A percentile compares a stretch with the other conserved stretches of the same genome.
Evolutionary conservation across 2,329 filamentous ascomycete species (phyloP).

Genomic region (Aspergillus brunneoviolaceus): DNA sequence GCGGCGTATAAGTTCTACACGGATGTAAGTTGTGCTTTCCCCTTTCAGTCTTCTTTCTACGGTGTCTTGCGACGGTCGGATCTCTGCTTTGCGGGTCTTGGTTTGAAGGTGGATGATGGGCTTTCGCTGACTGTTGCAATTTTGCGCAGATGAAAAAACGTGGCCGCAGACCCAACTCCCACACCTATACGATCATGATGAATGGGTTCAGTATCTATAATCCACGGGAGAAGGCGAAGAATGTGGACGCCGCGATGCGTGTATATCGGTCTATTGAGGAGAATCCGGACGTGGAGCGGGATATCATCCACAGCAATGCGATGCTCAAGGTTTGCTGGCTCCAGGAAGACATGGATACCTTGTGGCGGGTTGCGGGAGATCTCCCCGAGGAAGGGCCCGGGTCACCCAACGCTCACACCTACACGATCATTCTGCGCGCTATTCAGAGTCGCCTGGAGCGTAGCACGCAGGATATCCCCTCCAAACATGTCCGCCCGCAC

Average conservation of each 20-base stretch:
- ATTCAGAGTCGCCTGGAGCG: constrained; percentile 54
- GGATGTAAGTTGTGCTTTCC: constrained; percentile 57
- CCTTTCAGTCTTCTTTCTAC: background rate
- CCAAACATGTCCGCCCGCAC: constrained; percentile 29
- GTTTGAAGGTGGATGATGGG: background rate
- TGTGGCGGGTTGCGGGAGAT: constrained; percentile 74
- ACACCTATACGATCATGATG: constrained; percentile 83
- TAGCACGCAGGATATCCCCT: constrained; percentile 30
- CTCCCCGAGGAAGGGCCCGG: constrained; percentile 64
- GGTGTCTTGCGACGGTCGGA: too few relatives aligned
- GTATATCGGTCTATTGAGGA: constrained; percentile 74
- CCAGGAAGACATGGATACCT: constrained; percentile 71
- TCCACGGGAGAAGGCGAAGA: constrained; percentile 52
- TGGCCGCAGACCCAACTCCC: constrained; percentile 72
- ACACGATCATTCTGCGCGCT: constrained; percentile 78
- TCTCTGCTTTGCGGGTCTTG: too few relatives aligned
- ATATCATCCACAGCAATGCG: constrained; percentile 82
- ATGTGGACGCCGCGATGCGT: constrained; percentile 67
- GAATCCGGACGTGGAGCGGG: constrained; percentile 65
- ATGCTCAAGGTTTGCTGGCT: constrained; percentile 78
- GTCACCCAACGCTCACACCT: constrained; percentile 70
- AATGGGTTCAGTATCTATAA: constrained; percentile 66
- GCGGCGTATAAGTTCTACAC: constrained; percentile 81
- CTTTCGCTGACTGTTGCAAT: background rate
- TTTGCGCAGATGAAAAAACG: constrained; percentile 85